Percentiles rank a stretch among this genome's conserved stretches.
These are phyloP conservation scores for Pichia sp. DNA, from an alignment of 1,139 yeast genomes.

Conservation along the genomic window DNA sequence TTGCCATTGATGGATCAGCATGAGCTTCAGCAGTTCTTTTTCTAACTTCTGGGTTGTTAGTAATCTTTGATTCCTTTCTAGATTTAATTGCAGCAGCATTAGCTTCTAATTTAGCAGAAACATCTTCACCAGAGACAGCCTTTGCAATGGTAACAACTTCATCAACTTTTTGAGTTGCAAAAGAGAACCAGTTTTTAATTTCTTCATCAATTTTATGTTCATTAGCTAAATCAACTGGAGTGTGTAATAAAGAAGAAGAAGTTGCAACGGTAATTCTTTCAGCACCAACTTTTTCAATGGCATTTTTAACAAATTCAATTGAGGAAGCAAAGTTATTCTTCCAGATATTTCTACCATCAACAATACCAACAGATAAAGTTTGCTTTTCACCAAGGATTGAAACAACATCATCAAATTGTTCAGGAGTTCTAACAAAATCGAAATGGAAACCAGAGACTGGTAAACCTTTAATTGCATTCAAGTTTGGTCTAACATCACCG, in stretches of 20 bases:
- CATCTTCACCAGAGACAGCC: slow-evolving; percentile 78
- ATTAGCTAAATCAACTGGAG: slow-evolving; percentile 91
- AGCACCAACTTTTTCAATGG: slow-evolving; percentile 76
- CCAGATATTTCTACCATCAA: slow-evolving; percentile 99
- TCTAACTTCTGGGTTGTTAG: slow-evolving; percentile 88
- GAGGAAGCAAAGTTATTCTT: slow-evolving; percentile 91
- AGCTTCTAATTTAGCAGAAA: slow-evolving; percentile 61
- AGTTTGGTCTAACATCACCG: slow-evolving; percentile 97
- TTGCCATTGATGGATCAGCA: slow-evolving; percentile 60
- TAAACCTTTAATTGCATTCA: slow-evolving; percentile 77
- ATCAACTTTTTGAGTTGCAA: slow-evolving; percentile 89
- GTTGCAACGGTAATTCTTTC: slow-evolving; percentile 92
- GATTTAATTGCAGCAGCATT: slow-evolving; percentile 83
- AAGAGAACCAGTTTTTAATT: slow-evolving; percentile 96
- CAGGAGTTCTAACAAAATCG: slow-evolving; percentile 94
- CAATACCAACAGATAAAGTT: slow-evolving; percentile 89
- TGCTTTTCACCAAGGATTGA: slow-evolving; percentile 61
- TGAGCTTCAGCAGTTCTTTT: slow-evolving; percentile 72
- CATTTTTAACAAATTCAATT: slow-evolving; percentile 70
- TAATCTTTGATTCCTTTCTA: slow-evolving; percentile 79
- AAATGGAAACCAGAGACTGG: slow-evolving; percentile 96
- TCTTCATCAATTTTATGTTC: slow-evolving; percentile 87
- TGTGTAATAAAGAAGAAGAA: slow-evolving; percentile 85
- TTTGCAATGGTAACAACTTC: slow-evolving; percentile 92
- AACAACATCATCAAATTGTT: slow-evolving; percentile 82